Evolutionary conservation across 2,329 filamentous ascomycete genomes (phyloP).

Genomic region (Phaeosphaeriaceae sp.): DNA sequence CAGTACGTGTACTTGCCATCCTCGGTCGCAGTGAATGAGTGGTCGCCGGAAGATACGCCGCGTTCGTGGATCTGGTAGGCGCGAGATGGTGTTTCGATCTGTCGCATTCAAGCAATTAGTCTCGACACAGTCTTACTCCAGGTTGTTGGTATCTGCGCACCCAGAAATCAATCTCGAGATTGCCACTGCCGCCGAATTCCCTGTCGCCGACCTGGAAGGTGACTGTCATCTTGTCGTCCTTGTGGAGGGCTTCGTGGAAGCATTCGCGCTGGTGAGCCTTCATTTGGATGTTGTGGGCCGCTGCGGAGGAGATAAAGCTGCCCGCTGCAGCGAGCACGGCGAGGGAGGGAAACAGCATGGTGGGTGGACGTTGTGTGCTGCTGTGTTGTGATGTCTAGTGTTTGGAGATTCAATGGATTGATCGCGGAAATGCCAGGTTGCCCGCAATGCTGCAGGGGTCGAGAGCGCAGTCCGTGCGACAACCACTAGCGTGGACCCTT

Average conservation of each 20-base stretch:
- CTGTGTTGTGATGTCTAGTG: constrained; percentile 8
- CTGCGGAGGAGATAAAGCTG: constrained; percentile 67
- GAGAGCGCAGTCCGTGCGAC: constrained; percentile 14
- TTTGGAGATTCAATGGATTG: constrained; percentile 1
- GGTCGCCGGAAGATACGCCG: constrained; percentile 86
- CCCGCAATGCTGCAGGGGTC: constrained; percentile 30
- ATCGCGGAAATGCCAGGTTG: constrained; percentile 41
- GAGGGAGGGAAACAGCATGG: constrained; percentile 47
- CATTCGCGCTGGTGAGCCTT: constrained; percentile 93
- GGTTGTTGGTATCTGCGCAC: constrained; percentile 60
- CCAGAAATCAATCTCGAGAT: constrained; percentile 98
- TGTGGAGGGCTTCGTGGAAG: constrained; percentile 92
- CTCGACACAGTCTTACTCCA: not conserved
- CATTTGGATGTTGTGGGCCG: constrained; percentile 95
- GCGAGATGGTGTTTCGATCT: constrained; percentile 81
- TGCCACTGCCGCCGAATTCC: constrained; percentile 93
- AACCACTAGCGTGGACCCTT: not conserved
- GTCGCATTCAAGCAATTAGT: not conserved
- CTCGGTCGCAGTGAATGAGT: constrained; percentile 82
- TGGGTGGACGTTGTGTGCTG: constrained; percentile 17
- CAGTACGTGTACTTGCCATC: constrained; percentile 96
- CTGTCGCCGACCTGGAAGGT: constrained; percentile 97
- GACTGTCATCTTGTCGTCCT: constrained; percentile 97
- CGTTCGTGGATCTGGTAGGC: constrained; percentile 82
- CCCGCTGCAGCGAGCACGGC: constrained; percentile 55